Evolutionary conservation across 2,329 filamentous ascomycete genomes (phyloP).

Genomic region (Pseudogymnoascus sp.): DNA sequence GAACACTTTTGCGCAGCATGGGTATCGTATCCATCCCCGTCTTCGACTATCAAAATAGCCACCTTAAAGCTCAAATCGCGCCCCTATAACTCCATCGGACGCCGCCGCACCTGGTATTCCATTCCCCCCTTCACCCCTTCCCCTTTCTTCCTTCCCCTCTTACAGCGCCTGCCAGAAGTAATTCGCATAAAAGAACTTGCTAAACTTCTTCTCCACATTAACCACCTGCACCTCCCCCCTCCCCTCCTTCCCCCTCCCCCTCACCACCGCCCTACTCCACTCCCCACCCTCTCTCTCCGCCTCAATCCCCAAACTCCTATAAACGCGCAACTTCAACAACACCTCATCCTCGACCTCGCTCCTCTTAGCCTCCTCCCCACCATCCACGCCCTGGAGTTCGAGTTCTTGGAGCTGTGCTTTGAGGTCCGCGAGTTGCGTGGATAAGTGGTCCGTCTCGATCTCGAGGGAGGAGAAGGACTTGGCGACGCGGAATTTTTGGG

Average conservation of each 20-base stretch:
- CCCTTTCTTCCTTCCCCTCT: constrained; percentile 14
- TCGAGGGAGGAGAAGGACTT: constrained; percentile 84
- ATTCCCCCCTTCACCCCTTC: not conserved
- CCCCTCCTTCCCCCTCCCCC: constrained; percentile 77
- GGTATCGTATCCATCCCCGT: not conserved
- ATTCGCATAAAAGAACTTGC: constrained; percentile 84
- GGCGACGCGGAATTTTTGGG: constrained; percentile 88
- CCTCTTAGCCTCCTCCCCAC: constrained; percentile 36
- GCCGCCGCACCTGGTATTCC: not conserved
- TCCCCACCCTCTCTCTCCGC: constrained; percentile 69
- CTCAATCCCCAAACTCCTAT: constrained; percentile 83
- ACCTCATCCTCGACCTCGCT: constrained; percentile 54
- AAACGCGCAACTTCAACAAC: constrained; percentile 75
- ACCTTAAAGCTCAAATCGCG: not conserved
- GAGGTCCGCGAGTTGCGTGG: constrained; percentile 67
- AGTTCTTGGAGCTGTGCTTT: constrained; percentile 69
- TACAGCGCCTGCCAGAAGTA: constrained; percentile 90
- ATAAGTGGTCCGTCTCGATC: constrained; percentile 88
- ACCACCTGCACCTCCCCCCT: constrained; percentile 87
- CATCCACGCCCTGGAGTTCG: constrained; percentile 80
- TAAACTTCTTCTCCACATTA: constrained; percentile 88
- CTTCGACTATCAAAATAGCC: too few species aligned
- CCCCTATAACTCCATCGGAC: not conserved
- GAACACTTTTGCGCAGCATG: not conserved
- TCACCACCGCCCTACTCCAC: constrained; percentile 76